phyloP scores from a whole-genome alignment of 2,329 filamentous ascomycete species.

The Colletotrichum sp. region DNA sequence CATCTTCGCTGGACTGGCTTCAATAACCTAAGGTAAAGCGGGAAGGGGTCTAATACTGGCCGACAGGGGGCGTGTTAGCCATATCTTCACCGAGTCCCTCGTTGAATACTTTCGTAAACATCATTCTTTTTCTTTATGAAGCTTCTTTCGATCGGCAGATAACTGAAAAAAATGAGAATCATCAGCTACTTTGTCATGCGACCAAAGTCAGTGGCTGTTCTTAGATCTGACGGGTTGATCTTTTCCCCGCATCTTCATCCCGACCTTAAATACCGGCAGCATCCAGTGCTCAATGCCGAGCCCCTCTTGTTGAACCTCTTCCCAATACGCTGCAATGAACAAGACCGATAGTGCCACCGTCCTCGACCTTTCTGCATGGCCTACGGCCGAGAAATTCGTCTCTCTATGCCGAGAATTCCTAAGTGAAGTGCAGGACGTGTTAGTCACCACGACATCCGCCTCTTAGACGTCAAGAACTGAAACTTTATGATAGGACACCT shows the following conservation, averaged over 20 bases:
- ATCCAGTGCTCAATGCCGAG: neutral
- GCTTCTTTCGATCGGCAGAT: neutral
- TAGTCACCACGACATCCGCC: neutral
- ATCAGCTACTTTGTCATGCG: neutral
- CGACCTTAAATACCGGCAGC: neutral
- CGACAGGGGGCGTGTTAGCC: no score
- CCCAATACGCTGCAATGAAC: neutral
- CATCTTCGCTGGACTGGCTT: no score
- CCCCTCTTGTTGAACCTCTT: neutral
- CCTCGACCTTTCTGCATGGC: slow-evolving; percentile 29
- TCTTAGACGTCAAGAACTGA: neutral
- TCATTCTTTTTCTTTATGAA: no score
- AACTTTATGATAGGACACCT: slow-evolving; percentile 38
- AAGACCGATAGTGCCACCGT: slow-evolving; percentile 17
- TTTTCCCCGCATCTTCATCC: neutral
- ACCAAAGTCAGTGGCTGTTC: neutral
- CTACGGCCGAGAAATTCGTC: slow-evolving; percentile 31
- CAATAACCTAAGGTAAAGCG: no score
- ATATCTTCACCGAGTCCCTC: no score
- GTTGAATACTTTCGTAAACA: no score
- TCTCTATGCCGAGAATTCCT: slow-evolving; percentile 33
- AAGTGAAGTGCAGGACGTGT: slow-evolving; percentile 34
- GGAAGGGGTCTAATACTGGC: no score
- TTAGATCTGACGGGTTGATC: neutral
- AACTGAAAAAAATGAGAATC: neutral